These are phyloP conservation scores for Penicillium thymicola DNA, from an alignment of 2,329 filamentous ascomycete species.

Conservation along the genomic window DNA sequence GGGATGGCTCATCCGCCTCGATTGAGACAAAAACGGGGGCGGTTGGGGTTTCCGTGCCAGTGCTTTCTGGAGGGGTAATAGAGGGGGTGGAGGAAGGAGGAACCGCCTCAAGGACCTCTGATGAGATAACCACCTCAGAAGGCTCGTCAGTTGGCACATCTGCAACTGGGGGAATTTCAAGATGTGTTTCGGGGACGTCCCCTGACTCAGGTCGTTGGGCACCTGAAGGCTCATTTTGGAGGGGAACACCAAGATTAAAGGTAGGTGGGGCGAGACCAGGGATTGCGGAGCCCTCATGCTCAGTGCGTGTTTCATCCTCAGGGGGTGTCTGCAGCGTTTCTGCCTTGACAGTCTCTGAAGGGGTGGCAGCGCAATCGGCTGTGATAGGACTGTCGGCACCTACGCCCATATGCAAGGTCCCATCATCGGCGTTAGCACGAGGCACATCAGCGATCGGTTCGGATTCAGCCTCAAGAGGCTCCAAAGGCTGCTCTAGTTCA, in stretches of 20 bases:
- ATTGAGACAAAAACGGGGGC: constrained; percentile 20
- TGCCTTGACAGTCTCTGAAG: constrained; percentile 12
- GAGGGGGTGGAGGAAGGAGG: constrained; percentile 19
- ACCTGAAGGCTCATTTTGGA: constrained; percentile 23
- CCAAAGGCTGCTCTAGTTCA: constrained; percentile 1
- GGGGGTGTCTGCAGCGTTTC: constrained; percentile 18
- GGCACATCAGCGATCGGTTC: constrained; percentile 24
- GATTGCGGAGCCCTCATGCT: constrained; percentile 24
- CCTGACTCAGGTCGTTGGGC: constrained; percentile 24
- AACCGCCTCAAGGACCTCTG: constrained; percentile 17
- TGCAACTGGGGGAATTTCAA: constrained; percentile 15
- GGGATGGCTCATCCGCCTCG: constrained; percentile 21
- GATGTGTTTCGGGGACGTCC: constrained; percentile 20
- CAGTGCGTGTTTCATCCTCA: constrained; percentile 27
- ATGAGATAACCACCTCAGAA: constrained; percentile 9
- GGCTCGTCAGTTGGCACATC: constrained; percentile 17
- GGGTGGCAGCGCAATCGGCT: constrained; percentile 10
- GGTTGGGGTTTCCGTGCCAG: constrained; percentile 17
- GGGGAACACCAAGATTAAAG: constrained; percentile 30
- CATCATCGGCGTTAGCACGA: constrained; percentile 16
- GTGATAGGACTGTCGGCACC: constrained; percentile 12
- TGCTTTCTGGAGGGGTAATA: constrained; percentile 13
- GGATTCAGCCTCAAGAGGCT: constrained; percentile 15
- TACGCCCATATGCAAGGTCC: constrained; percentile 15
- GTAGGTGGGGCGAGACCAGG: constrained; percentile 30